These are phyloP conservation scores for Verticillium nonalfalfae DNA, from an alignment of 2,329 filamentous ascomycete genomes.

Conservation along the genomic window DNA sequence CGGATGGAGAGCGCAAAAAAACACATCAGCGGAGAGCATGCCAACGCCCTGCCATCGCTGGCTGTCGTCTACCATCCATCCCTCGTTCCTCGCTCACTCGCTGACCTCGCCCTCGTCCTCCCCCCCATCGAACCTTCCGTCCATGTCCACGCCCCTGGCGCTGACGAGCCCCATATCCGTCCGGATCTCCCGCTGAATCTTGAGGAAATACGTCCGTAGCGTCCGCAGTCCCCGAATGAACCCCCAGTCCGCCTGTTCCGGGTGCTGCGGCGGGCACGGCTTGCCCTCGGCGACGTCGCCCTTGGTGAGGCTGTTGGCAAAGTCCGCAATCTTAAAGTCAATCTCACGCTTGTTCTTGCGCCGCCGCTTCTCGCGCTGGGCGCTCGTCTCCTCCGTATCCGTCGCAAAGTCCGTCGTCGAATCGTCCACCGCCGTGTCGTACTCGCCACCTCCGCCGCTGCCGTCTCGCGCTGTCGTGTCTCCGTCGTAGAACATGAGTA, in stretches of 20 bases:
- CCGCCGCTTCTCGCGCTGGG: constrained; percentile 29
- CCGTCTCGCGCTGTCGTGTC: constrained; percentile 34
- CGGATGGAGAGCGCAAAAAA: constrained; percentile 3
- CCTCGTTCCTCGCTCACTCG: constrained; percentile 3
- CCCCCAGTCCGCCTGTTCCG: constrained; percentile 75
- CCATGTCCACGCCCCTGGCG: neutral
- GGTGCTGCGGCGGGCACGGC: constrained; percentile 75
- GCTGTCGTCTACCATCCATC: neutral
- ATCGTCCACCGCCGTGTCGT: constrained; percentile 47
- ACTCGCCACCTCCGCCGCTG: constrained; percentile 31
- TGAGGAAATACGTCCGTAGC: constrained; percentile 76
- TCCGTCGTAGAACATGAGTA: constrained; percentile 96
- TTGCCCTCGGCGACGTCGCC: constrained; percentile 61
- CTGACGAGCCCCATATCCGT: constrained; percentile 39
- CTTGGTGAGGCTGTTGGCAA: constrained; percentile 93
- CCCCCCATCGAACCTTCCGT: neutral
- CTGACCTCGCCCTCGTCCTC: constrained; percentile 10
- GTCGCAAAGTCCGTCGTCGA: constrained; percentile 54
- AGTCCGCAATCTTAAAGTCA: constrained; percentile 96
- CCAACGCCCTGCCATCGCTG: neutral
- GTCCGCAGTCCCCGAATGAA: constrained; percentile 81
- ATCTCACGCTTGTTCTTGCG: constrained; percentile 55
- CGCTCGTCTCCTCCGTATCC: constrained; percentile 47
- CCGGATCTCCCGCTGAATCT: constrained; percentile 74
- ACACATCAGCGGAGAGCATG: constrained; percentile 2